Evolutionary conservation across 768 basidiomycete species (phyloP).

Genomic region (Phallus indusiatus): DNA sequence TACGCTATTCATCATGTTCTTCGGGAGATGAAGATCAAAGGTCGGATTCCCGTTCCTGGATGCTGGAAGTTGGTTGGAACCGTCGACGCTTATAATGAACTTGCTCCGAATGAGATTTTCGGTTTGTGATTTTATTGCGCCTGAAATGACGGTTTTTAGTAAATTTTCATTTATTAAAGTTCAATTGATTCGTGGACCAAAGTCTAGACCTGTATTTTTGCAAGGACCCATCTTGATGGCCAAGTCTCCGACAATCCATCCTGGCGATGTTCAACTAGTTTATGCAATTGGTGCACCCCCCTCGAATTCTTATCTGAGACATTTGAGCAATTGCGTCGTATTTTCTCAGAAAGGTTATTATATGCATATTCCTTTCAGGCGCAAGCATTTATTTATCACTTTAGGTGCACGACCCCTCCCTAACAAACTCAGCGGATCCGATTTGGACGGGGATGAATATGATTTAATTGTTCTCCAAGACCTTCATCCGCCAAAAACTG

Average conservation of each 20-base stretch:
- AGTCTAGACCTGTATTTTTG: slow-evolving; percentile 26
- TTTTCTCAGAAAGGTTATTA: slow-evolving; percentile 36
- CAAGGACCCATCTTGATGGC: slow-evolving; percentile 47
- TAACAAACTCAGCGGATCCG: slow-evolving; percentile 57
- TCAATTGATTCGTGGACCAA: slow-evolving; percentile 36
- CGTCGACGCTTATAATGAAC: slow-evolving; percentile 49
- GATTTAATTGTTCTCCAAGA: slow-evolving; percentile 32
- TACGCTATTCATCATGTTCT: slow-evolving; percentile 52
- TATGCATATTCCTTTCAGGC: neutral
- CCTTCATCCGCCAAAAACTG: neutral
- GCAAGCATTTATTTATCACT: neutral
- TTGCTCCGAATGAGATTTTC: slow-evolving; percentile 50
- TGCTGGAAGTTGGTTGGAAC: slow-evolving; percentile 65
- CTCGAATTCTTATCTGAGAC: slow-evolving; percentile 37
- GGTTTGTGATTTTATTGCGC: slow-evolving; percentile 23
- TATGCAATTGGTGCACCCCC: slow-evolving; percentile 51
- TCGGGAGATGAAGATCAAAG: slow-evolving; percentile 50
- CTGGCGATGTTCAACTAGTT: slow-evolving; percentile 55
- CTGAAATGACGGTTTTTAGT: neutral
- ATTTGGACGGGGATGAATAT: slow-evolving; percentile 57
- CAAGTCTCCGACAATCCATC: slow-evolving; percentile 59
- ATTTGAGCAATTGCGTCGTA: slow-evolving; percentile 37
- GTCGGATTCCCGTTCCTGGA: slow-evolving; percentile 54
- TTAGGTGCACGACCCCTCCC: slow-evolving; percentile 53
- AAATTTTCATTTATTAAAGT: slow-evolving; percentile 26